Conservation (phyloP, 805 yeast genomes). For the Lachancea dasiensis region DNA sequence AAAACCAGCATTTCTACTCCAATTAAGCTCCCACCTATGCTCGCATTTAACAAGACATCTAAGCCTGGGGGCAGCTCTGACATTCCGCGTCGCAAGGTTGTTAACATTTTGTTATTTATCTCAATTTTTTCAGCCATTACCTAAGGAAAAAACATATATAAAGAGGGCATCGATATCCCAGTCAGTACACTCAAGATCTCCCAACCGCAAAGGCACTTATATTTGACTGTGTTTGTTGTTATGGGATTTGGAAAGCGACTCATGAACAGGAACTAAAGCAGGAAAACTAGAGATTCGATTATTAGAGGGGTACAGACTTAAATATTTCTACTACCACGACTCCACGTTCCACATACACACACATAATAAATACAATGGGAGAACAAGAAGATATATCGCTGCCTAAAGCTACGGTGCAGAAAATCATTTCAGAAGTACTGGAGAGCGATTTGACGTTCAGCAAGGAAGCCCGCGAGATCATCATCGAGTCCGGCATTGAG, state of each 20-base stretch:
- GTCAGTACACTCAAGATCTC: no score
- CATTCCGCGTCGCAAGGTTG: background rate
- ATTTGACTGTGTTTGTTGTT: background rate
- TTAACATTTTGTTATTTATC: no score
- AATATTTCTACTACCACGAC: no score
- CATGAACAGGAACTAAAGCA: conserved; percentile 3
- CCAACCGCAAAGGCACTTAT: no score
- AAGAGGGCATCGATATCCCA: conserved; percentile 1
- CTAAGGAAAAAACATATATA: conserved; percentile 5
- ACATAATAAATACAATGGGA: conserved; percentile 6
- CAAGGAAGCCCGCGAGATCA: conserved; percentile 89
- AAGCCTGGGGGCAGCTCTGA: no score
- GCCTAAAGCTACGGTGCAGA: conserved; percentile 85
- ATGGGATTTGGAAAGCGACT: background rate
- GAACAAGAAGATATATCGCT: conserved; percentile 38
- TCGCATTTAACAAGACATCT: no score
- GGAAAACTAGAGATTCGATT: no score
- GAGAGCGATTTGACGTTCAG: conserved; percentile 86
- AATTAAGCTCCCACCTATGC: no score
- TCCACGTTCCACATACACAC: no score
- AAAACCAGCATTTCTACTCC: no score
- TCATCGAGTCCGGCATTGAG: conserved; percentile 93
- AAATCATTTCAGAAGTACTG: conserved; percentile 82
- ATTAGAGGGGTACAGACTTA: no score
- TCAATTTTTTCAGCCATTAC: background rate